Evolutionary conservation across 2,329 filamentous ascomycete species (phyloP).

Genomic region (Talaromyces pinophilus): DNA sequence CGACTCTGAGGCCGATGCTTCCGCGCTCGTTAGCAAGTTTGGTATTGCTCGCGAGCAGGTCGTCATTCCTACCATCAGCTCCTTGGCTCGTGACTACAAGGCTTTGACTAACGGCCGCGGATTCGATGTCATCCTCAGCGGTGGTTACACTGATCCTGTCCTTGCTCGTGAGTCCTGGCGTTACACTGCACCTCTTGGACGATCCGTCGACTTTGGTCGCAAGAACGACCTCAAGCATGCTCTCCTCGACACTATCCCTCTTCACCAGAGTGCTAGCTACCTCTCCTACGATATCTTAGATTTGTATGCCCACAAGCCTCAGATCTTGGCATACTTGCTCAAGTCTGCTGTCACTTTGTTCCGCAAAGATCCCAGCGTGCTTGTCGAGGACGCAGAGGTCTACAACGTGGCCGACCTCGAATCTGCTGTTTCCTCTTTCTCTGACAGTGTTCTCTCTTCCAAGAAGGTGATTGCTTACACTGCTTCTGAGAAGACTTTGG

Average conservation of each 20-base stretch:
- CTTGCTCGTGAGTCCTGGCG: conserved; percentile 29
- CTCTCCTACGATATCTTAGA: conserved; percentile 8
- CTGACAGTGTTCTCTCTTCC: background rate
- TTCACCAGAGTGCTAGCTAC: conserved; percentile 19
- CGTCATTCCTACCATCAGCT: conserved; percentile 18
- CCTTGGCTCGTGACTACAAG: conserved; percentile 16
- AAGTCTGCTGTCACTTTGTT: conserved; percentile 6
- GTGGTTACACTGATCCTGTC: conserved; percentile 24
- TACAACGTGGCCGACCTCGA: background rate
- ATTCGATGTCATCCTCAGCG: conserved; percentile 37
- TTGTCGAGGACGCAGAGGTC: background rate
- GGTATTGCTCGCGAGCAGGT: conserved; percentile 16
- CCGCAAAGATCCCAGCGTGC: background rate
- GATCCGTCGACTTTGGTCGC: conserved; percentile 34
- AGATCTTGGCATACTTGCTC: conserved; percentile 5
- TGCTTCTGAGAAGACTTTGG: background rate
- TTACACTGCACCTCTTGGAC: conserved; percentile 32
- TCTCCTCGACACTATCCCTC: conserved; percentile 3
- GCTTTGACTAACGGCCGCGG: conserved; percentile 32
- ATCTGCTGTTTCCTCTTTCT: conserved; percentile 7
- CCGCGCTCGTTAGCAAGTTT: conserved; percentile 20
- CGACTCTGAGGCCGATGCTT: conserved; percentile 17
- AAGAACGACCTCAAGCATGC: conserved; percentile 27
- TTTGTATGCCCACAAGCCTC: conserved; percentile 3
- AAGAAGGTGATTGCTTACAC: conserved; percentile 8